phyloP scores from a whole-genome alignment of 1,284 basidiomycete genomes.

The Pisolithus thermaeus region DNA sequence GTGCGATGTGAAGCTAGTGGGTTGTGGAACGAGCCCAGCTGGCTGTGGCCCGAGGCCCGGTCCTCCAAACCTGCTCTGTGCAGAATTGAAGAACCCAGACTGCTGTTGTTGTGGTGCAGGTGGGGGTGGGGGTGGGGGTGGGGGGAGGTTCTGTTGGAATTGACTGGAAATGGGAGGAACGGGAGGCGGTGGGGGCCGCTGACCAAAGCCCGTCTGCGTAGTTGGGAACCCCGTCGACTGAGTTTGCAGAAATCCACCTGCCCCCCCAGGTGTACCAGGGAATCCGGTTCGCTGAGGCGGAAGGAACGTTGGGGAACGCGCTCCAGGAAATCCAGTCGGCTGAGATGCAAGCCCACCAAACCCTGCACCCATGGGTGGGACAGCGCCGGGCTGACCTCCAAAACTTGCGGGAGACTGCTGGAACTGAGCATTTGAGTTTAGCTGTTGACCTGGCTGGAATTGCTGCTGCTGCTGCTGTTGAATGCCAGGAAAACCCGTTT shows the following conservation, averaged over 20 bases:
- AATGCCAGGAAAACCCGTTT: constrained; percentile 49
- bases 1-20: constrained; percentile 47
- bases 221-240: constrained; percentile 48
- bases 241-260: constrained; percentile 37
- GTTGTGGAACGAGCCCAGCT: constrained; percentile 16
- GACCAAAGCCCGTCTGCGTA: constrained; percentile 35
- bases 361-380: constrained; percentile 15
- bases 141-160: constrained; percentile 47
- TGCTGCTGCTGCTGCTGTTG: constrained; percentile 47
- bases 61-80: neutral
- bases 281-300: constrained; percentile 38
- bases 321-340: constrained; percentile 35
- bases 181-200: constrained; percentile 47
- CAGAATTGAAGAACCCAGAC: constrained; percentile 5
- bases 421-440: constrained; percentile 24
- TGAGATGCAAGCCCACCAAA: constrained; percentile 34
- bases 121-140: constrained; percentile 9
- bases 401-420: constrained; percentile 25
- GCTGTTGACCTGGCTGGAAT: constrained; percentile 36
- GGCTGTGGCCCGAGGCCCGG: constrained; percentile 45
- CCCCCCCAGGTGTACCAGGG: constrained; percentile 8
- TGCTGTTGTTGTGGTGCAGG: neutral
- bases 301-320: constrained; percentile 28
- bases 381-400: constrained; percentile 9
- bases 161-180: constrained; percentile 57